Evolutionary conservation across 345 rosid species (phyloP), one percentile per base, ranked within the genome.

Genomic region (Leavenworthia alabamica): DNA sequence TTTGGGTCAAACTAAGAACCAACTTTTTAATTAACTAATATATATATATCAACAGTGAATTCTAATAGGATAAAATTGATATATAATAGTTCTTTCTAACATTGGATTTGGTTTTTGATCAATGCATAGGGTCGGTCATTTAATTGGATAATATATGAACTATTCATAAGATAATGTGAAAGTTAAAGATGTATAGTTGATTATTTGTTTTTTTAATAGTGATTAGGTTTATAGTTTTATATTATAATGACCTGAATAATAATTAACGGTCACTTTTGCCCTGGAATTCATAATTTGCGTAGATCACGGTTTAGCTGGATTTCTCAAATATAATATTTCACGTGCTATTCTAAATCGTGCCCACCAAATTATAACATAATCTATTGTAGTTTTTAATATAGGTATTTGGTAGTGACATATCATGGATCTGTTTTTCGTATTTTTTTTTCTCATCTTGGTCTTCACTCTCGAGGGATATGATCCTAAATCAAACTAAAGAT

Each of bases 331-430:
- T 45, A 61, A 62, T 54, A 70, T 27, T 54, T 62, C 68, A 62
- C 68, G 74, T 70, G 68, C 63, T 62, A 19, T 45, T 36, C 57
- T 70, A 37, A 62, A 54, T 70, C 74, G 74, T 70, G 74, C 68
- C 42, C 56, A 36, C 57, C 74, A 54, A 16, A 62, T 62, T 53
- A 61, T 53, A 53, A 45, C 29, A n/a, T 32, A 59, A 60, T 36
- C 43, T 61, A 17, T 35, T 10, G 7, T 67, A 32, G 10, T 41
- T 35, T 60, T 33, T 11, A 4, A 22, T 67, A 6, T 27, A 39
- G 23, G 12, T 28, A 29, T 50, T 52, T 60, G 2, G 29, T 50
- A 12, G 8, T 60, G 61, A 68, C 32, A 52, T 68, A 43, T 23
- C 60, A 60, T 60, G 47, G 68, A 69, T 61, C 62, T 24, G 27